Evolutionary conservation across 169 alveolate species (phyloP).

Genomic region (Eimeria maxima): DNA sequence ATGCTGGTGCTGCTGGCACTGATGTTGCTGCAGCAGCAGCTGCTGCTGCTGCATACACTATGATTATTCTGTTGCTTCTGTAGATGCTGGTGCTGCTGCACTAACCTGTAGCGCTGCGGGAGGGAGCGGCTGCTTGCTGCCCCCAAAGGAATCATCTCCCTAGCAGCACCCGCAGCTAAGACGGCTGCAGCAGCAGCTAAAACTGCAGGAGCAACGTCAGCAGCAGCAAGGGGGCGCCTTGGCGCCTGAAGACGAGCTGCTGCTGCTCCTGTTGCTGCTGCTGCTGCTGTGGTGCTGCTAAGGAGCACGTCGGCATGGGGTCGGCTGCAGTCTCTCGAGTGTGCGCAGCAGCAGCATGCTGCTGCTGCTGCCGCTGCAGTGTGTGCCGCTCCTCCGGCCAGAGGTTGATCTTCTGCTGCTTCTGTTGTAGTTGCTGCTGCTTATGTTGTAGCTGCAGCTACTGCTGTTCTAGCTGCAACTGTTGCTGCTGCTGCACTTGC

Average conservation of each 20-base stretch:
- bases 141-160: slow-evolving; percentile 10
- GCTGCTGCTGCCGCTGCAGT: not conserved
- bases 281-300: not conserved
- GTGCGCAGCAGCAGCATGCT: not conserved
- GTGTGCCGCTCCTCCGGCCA: too few species aligned
- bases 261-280: slow-evolving; percentile 26
- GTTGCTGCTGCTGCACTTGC: too few species aligned
- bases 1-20: slow-evolving; percentile 1
- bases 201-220: not conserved
- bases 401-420: not conserved
- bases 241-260: slow-evolving; percentile 8
- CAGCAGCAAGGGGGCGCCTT: slow-evolving; percentile 9
- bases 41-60: too few species aligned
- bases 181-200: not conserved
- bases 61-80: too few species aligned
- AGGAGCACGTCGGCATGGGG: not conserved
- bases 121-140: slow-evolving; percentile 27
- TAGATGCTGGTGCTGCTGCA: not conserved
- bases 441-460: not conserved
- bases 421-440: not conserved
- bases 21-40: slow-evolving; percentile 10
- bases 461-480: not conserved
- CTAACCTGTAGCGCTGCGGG: slow-evolving; percentile 18
- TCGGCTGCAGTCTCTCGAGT: slow-evolving; percentile 4
- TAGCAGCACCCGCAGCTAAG: slow-evolving; percentile 26